These are phyloP conservation scores for Meira miltonrushii DNA, from an alignment of 1,284 basidiomycete genomes.

Conservation along the genomic window DNA sequence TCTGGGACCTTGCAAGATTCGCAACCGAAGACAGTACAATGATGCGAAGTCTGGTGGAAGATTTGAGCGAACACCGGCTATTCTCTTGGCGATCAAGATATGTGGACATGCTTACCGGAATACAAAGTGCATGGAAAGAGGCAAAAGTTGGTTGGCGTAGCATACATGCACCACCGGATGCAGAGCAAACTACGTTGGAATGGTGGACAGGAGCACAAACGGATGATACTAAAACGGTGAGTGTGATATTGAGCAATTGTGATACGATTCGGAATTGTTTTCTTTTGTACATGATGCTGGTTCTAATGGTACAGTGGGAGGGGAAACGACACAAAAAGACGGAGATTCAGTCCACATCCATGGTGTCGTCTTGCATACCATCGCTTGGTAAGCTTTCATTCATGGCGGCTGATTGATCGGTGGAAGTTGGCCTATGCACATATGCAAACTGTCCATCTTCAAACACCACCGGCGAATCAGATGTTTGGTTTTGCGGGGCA, in stretches of 20 bases:
- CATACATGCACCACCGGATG: slow-evolving; percentile 25
- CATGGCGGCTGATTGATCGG: background rate
- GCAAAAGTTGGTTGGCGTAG: slow-evolving; percentile 39
- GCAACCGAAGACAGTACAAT: slow-evolving; percentile 49
- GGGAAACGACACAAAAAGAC: background rate
- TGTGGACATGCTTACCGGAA: slow-evolving; percentile 40
- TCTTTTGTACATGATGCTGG: background rate
- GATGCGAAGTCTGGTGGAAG: slow-evolving; percentile 30
- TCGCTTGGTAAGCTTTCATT: background rate
- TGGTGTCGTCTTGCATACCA: background rate
- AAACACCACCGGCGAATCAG: background rate
- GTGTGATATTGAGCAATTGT: slow-evolving; percentile 2
- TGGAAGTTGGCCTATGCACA: background rate
- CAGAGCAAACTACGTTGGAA: slow-evolving; percentile 31
- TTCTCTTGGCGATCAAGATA: slow-evolving; percentile 50
- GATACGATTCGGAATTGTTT: background rate
- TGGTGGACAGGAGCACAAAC: slow-evolving; percentile 25
- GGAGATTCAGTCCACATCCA: slow-evolving; percentile 7
- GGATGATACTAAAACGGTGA: slow-evolving; percentile 17
- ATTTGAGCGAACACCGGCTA: slow-evolving; percentile 47
- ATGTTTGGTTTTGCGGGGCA: too few relatives aligned
- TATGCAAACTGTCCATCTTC: slow-evolving; percentile 7
- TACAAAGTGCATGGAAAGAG: slow-evolving; percentile 19
- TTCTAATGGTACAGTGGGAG: background rate
- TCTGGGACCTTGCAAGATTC: slow-evolving; percentile 54